phyloP scores from a whole-genome alignment of 2,329 filamentous ascomycete species.

The Coniochaeta prunicola region DNA sequence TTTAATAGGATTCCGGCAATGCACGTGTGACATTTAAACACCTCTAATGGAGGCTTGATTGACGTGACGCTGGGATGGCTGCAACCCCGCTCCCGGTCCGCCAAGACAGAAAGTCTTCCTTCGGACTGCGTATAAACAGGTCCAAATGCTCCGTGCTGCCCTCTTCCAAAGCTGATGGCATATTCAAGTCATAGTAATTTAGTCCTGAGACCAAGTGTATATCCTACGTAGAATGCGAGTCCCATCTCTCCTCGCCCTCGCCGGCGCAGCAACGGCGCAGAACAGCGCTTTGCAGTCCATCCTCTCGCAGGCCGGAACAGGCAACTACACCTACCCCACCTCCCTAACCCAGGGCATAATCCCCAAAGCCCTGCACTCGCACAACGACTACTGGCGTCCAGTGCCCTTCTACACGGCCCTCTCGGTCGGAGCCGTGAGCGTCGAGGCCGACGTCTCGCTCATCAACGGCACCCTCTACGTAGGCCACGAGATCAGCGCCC shows the following conservation, averaged over 20 bases:
- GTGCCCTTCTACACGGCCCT: slow-evolving; percentile 57
- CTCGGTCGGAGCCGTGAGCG: slow-evolving; percentile 48
- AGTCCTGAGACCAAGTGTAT: not conserved
- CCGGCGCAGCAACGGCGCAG: not conserved
- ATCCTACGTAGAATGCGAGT: not conserved
- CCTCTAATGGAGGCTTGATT: not conserved
- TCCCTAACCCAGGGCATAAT: slow-evolving; percentile 45
- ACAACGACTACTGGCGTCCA: slow-evolving; percentile 65
- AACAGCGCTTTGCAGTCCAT: slow-evolving; percentile 5
- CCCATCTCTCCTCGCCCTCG: not conserved
- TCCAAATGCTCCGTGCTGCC: not conserved
- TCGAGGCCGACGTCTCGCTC: slow-evolving; percentile 65
- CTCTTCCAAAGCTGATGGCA: not conserved
- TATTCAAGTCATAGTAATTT: not conserved
- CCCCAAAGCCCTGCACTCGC: slow-evolving; percentile 55
- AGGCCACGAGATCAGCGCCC: slow-evolving; percentile 48
- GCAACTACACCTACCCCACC: slow-evolving; percentile 38
- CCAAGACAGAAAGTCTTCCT: not conserved
- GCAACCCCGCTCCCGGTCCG: not conserved
- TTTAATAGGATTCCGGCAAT: not conserved
- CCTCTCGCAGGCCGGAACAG: slow-evolving; percentile 17
- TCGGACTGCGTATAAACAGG: not conserved
- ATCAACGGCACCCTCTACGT: slow-evolving; percentile 49
- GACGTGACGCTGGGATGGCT: not conserved
- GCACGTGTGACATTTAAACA: not conserved